phyloP scores from a whole-genome alignment of 352 stramenopile genomes.

The Globisporangium spiculum region DNA sequence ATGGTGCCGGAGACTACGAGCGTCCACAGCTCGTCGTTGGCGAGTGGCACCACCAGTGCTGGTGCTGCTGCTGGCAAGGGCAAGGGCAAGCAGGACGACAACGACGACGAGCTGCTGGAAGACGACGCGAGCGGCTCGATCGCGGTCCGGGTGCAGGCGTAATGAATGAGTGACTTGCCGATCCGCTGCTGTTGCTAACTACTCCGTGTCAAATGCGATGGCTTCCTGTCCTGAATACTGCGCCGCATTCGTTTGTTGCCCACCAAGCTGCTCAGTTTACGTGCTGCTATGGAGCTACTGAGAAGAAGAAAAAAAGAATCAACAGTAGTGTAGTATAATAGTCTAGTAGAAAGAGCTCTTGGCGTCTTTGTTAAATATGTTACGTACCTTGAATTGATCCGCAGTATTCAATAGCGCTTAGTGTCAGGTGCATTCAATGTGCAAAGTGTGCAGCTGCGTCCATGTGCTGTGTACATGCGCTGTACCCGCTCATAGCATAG shows the following conservation, averaged over 20 bases:
- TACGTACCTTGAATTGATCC: background rate
- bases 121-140: conserved; percentile 3
- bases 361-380: background rate
- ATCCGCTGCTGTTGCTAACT: too few relatives aligned
- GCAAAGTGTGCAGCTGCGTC: too few relatives aligned
- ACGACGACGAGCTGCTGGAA: background rate
- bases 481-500: too few relatives aligned
- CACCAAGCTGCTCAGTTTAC: background rate
- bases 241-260: too few relatives aligned
- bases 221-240: background rate
- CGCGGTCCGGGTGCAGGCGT: conserved; percentile 4
- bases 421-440: too few relatives aligned
- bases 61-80: background rate
- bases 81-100: conserved; percentile 1
- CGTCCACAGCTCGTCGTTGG: conserved; percentile 53
- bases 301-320: background rate
- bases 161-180: background rate
- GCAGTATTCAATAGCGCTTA: background rate
- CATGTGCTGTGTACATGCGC: too few relatives aligned
- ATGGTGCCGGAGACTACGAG: conserved; percentile 72
- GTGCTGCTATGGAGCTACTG: background rate
- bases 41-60: background rate
- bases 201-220: background rate
- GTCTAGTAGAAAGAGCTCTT: background rate
- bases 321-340: background rate